Evolutionary conservation across 495 filamentous ascomycete genomes (phyloP), one percentile per base, ranked within the genome.

Genomic region (Penicillium ochrochloron): DNA sequence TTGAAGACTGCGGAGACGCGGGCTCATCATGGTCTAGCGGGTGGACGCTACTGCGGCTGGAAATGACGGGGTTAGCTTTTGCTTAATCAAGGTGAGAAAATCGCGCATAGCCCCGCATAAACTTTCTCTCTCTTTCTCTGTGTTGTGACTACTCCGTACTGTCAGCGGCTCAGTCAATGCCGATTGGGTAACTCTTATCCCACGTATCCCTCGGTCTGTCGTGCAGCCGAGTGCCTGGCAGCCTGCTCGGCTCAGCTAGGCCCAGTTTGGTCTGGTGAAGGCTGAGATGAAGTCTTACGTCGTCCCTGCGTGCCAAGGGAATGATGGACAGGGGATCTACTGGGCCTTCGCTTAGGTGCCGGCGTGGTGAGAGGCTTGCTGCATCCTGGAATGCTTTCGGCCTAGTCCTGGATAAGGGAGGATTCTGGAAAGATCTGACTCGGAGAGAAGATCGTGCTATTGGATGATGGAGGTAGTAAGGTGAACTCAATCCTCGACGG

Each of bases 1-100:
- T 62, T 59, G 56, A 66, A 66, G 55, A 66, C 60, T 66, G 53
- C 62, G 62, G 66, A 68, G 53, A 58, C 50, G 48, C 25, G 33
- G 42, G 37, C 58, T 62, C 55, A 42, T 50, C 31, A 14, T 37
- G 27, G 44, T n/a, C 42, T 65, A 61, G 67, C 12, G 15, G 61
- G 50, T 27, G n/a, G 33, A 35, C 65, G 63, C 68, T 68, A 58
- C 41, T 57, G 55, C 33, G 44, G 29, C 59, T 23, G 19, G 54
- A 12, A 59, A 58, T 31, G n/a, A 52, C 48, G 23, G 12, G 25
- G 27, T 52, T 52, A 31, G 48, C 48, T 52, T 48, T 14, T 11
- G 23, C 11, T 52, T 15, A 59, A 63, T 59, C 25, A n/a, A 54
- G 42, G 53, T 59, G 3, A 31, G 52, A 67, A 71, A 71, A 71